Evolutionary conservation across 257 asterid genomes (phyloP).

Genomic region (Primulina huaijiensis): DNA sequence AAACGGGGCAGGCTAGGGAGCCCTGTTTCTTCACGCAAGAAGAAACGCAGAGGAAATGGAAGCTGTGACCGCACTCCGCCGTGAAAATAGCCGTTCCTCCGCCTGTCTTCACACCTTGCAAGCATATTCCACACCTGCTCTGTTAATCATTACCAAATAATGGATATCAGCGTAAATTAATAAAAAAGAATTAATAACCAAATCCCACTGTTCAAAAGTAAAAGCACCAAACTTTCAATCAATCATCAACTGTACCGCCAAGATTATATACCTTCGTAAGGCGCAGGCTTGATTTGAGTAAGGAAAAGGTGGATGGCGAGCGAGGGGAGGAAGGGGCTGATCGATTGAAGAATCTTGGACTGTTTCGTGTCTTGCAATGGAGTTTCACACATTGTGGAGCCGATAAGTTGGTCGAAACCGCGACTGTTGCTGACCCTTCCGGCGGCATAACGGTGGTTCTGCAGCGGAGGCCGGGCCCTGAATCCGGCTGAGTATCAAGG

Average conservation of each 20-base stretch:
- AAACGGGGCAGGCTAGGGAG: constrained; percentile 67
- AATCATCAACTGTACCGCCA: background rate
- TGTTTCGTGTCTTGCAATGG: constrained; percentile 56
- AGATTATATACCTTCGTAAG: constrained; percentile 48
- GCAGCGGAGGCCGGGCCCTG: constrained; percentile 54
- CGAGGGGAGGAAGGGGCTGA: constrained; percentile 90
- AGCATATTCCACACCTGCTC: constrained; percentile 83
- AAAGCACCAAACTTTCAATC: background rate
- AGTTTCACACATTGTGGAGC: constrained; percentile 51
- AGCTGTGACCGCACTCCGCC: constrained; percentile 94
- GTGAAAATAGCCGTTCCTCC: constrained; percentile 94
- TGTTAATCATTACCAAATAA: constrained; percentile 38
- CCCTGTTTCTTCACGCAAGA: constrained; percentile 62
- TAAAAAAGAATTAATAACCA: constrained; percentile 9
- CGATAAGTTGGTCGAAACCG: background rate
- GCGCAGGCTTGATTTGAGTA: constrained; percentile 64
- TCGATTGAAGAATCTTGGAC: constrained; percentile 58
- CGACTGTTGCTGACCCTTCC: constrained; percentile 9
- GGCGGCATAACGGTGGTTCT: constrained; percentile 36
- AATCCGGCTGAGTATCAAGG: constrained; percentile 42
- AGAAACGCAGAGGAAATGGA: constrained; percentile 89
- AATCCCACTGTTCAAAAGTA: constrained; percentile 21
- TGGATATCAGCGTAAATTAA: background rate
- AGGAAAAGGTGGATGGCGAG: constrained; percentile 77
- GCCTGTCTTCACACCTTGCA: constrained; percentile 63